phyloP scores from a whole-genome alignment of 202 grass and related monocot species.

The Bolboschoenoplectus hybrid region DNA sequence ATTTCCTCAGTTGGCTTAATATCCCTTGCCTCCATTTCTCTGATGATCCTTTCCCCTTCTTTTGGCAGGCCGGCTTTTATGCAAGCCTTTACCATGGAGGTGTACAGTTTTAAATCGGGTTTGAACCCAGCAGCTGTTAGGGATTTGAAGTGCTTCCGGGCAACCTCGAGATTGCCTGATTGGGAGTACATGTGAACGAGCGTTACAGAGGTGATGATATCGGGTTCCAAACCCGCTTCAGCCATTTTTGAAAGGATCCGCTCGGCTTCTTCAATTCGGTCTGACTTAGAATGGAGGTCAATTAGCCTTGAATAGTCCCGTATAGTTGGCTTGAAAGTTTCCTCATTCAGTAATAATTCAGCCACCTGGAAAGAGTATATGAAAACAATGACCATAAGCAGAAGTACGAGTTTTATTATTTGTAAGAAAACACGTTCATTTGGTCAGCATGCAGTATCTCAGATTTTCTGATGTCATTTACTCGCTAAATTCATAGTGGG shows the following conservation, averaged over 20 bases:
- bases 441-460: neutral
- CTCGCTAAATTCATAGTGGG: neutral
- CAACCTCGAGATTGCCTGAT: constrained; percentile 62
- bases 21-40: constrained; percentile 31
- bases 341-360: constrained; percentile 70
- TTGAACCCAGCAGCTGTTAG: constrained; percentile 56
- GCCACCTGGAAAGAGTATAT: constrained; percentile 52
- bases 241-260: constrained; percentile 78
- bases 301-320: constrained; percentile 86
- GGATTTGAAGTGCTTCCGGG: constrained; percentile 59
- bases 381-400: neutral
- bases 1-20: constrained; percentile 60
- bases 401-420: neutral
- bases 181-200: constrained; percentile 84
- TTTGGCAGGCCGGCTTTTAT: constrained; percentile 52
- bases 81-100: constrained; percentile 67
- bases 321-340: constrained; percentile 64
- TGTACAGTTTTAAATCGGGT: constrained; percentile 60
- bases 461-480: neutral
- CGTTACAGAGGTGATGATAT: constrained; percentile 60
- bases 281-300: constrained; percentile 66
- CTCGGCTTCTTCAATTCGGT: constrained; percentile 57
- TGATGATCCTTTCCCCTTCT: constrained; percentile 49
- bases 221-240: constrained; percentile 62
- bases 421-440: neutral